phyloP scores from a whole-genome alignment of 192 early-diverging fungal genomes.

The Entophlyctis helioformis region DNA sequence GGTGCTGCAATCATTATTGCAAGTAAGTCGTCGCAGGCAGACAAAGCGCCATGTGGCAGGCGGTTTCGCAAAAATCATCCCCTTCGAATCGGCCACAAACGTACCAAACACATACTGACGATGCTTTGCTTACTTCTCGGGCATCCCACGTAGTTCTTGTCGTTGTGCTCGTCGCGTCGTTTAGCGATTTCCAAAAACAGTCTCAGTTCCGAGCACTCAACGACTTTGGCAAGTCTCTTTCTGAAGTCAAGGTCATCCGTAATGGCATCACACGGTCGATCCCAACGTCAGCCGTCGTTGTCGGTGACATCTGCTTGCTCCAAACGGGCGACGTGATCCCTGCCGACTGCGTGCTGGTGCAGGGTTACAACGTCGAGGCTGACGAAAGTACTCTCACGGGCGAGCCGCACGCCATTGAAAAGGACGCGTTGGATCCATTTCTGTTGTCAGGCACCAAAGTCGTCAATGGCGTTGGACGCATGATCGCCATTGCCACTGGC shows the following conservation, averaged over 20 bases:
- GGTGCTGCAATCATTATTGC: constrained; percentile 73
- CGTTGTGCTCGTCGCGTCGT: no score
- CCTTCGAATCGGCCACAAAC: no score
- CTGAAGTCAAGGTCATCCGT: constrained; percentile 42
- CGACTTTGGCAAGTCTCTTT: constrained; percentile 25
- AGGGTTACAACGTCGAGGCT: constrained; percentile 65
- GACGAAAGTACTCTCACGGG: constrained; percentile 91
- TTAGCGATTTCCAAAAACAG: no score
- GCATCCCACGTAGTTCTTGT: no score
- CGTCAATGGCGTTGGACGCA: constrained; percentile 74
- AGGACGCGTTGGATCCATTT: constrained; percentile 62
- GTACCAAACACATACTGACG: no score
- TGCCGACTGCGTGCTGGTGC: constrained; percentile 76
- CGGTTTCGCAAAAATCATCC: no score
- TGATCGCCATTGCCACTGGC: constrained; percentile 77
- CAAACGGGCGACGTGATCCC: constrained; percentile 87
- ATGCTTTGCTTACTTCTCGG: no score
- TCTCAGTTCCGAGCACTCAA: constrained; percentile 38
- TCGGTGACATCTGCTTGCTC: constrained; percentile 80
- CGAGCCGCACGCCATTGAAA: constrained; percentile 77
- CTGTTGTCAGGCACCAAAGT: constrained; percentile 90
- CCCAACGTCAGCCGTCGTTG: constrained; percentile 67
- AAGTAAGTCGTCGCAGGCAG: no score
- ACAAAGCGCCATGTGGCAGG: no score
- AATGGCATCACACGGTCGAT: constrained; percentile 63